These are phyloP conservation scores for Citrus unshiu DNA, from an alignment of 345 rosid genomes.

Conservation along the genomic window DNA sequence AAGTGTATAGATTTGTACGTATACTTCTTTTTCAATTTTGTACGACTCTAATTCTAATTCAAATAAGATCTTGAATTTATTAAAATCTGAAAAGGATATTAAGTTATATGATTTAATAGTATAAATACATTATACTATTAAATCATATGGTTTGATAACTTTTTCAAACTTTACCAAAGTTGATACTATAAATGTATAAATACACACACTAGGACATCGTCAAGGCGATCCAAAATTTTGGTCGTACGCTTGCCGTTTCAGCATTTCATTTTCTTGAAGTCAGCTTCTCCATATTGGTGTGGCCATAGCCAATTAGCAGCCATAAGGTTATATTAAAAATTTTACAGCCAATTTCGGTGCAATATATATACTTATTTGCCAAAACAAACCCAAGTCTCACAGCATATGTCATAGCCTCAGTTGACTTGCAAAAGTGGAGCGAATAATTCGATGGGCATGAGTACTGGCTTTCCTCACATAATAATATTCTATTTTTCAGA, in stretches of 20 bases:
- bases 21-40: too few relatives aligned
- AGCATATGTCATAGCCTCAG: neutral
- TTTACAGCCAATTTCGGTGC: neutral
- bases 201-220: neutral
- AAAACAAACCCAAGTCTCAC: neutral
- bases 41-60: too few relatives aligned
- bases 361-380: neutral
- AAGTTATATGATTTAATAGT: too few relatives aligned
- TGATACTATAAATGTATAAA: neutral
- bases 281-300: neutral
- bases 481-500: neutral
- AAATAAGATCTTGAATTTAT: too few relatives aligned
- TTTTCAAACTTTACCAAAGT: too few relatives aligned
- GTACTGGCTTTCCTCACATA: neutral
- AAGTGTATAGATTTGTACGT: too few relatives aligned
- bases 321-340: neutral
- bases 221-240: neutral
- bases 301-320: neutral
- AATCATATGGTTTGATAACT: too few relatives aligned
- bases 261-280: neutral
- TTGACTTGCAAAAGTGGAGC: constrained; percentile 2
- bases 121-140: too few relatives aligned
- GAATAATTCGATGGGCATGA: constrained; percentile 8
- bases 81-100: too few relatives aligned
- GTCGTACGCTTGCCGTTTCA: neutral